Evolutionary conservation across 2,329 filamentous ascomycete species (phyloP), one percentile per base, ranked within the genome.

Genomic region (Parascedosporium putredinis): DNA sequence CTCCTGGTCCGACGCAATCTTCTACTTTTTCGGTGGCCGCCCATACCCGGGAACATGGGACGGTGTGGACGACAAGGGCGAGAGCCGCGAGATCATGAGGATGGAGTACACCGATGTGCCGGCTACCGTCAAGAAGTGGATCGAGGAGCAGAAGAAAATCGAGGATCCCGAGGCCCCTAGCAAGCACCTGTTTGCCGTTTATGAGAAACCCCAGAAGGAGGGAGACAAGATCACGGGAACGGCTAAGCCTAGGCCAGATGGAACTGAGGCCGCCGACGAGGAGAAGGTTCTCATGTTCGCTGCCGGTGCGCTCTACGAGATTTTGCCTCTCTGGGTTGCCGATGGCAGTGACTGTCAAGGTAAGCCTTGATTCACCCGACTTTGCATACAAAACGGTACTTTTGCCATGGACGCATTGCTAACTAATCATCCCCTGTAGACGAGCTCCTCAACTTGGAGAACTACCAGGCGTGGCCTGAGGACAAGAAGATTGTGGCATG

Each of bases 251-350:
- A 47, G 55, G 52, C 20, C 55, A 47, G 34, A 53, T 49, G n/a
- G 55, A 51, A 22, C 55, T 52, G 27, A 42, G 4, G 50, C 50
- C 6, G 18, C 5, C 22, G 55, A 58, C 22, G 44, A 46, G 42
- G 54, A 58, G 18, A 58, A 66, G 52, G 59, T 67, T 6, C 62
- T 71, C 25, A 67, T 71, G 46, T 72, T 72, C 52, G 66, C 69
- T 10, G 67, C 67, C 0, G 69, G 66, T 0, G 67, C 69, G 1
- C 60, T 71, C 10, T 71, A 72, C 51, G 66, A 67, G 38, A 62
- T 68, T 12, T 45, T 70, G 38, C 69, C 68, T 25, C 56, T 72
- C 6, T 72, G 64, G 61, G 69, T 71, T 0, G 63, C 69, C 2
- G 59, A 62, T 34, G 60, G 57, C 6, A 63, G 57, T 44, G 59